Percentiles rank a stretch among this genome's conserved stretches.
Conservation (phyloP, 1,139 yeast genomes). For the Trichomonascaceae sp. region DNA sequence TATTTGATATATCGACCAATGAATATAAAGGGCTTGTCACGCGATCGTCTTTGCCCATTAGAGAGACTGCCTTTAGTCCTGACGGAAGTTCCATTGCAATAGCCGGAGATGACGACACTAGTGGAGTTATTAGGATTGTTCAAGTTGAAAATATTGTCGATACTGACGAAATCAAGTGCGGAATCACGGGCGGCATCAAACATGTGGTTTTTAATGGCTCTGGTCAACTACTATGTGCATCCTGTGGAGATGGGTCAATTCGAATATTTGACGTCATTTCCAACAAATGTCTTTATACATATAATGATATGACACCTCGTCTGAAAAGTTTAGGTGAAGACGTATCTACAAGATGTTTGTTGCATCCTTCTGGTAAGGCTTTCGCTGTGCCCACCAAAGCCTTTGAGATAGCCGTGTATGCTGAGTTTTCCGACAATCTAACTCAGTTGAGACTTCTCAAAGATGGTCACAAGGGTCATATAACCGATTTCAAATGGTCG, state of each 20-base stretch:
- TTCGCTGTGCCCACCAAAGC: conserved; percentile 52
- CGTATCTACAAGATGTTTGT: conserved; percentile 41
- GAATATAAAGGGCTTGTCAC: conserved; percentile 25
- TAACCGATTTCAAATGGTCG: conserved; percentile 53
- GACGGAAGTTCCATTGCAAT: conserved; percentile 63
- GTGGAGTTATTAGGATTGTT: conserved; percentile 40
- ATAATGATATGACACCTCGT: conserved; percentile 26
- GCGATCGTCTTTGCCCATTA: conserved; percentile 52
- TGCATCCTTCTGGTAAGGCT: conserved; percentile 60
- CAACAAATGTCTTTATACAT: conserved; percentile 31
- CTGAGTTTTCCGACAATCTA: conserved; percentile 15
- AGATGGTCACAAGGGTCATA: conserved; percentile 33
- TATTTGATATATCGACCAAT: conserved; percentile 27
- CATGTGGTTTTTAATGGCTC: conserved; percentile 56
- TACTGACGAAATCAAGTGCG: conserved; percentile 37
- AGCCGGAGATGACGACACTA: conserved; percentile 71
- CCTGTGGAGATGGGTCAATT: conserved; percentile 63
- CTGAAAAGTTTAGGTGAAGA: conserved; percentile 35
- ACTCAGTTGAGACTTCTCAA: conserved; percentile 13
- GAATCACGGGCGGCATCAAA: conserved; percentile 39
- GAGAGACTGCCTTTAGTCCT: conserved; percentile 61
- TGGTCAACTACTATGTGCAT: conserved; percentile 55
- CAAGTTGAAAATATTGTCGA: conserved; percentile 41
- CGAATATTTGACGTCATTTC: conserved; percentile 57
- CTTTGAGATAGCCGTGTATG: conserved; percentile 33